Conservation (phyloP, 2,329 filamentous ascomycete genomes). For the Elsinoe ampelina region DNA sequence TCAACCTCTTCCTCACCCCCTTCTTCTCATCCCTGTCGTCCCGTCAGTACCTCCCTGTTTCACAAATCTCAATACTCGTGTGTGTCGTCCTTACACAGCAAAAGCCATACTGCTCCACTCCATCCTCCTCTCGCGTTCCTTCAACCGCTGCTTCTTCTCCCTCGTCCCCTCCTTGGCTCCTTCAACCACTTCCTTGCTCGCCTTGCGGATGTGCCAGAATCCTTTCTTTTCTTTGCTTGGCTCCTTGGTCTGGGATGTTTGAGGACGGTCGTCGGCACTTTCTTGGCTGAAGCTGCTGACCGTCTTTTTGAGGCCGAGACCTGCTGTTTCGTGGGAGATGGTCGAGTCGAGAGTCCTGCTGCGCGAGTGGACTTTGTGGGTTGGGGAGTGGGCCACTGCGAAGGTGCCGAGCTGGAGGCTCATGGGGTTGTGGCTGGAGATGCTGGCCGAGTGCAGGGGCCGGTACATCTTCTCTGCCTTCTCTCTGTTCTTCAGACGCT, state of each 20-base stretch:
- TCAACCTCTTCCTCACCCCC: not conserved
- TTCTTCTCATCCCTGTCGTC: not conserved
- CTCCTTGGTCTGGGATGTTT: not conserved
- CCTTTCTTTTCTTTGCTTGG: conserved; percentile 3
- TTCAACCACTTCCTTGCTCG: conserved; percentile 41
- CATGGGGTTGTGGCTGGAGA: not conserved
- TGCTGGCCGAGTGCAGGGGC: not conserved
- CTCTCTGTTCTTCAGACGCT: not conserved
- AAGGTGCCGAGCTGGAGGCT: not conserved
- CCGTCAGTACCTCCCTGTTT: not conserved
- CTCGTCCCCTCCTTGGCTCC: conserved; percentile 28
- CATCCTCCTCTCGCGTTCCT: not conserved
- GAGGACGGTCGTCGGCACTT: not conserved
- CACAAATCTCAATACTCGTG: not conserved
- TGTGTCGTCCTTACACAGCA: not conserved
- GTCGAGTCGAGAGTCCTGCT: not conserved
- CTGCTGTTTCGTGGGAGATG: not conserved
- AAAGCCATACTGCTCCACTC: conserved; percentile 10
- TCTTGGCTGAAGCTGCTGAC: not conserved
- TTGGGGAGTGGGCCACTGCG: not conserved
- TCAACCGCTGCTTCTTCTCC: conserved; percentile 3
- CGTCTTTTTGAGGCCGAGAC: not conserved
- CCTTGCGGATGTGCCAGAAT: not conserved
- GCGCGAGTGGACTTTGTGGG: not conserved
- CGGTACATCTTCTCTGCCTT: conserved; percentile 4